Conservation (phyloP, 2,329 filamentous ascomycete genomes). For the Helicocarpus griseus region DNA sequence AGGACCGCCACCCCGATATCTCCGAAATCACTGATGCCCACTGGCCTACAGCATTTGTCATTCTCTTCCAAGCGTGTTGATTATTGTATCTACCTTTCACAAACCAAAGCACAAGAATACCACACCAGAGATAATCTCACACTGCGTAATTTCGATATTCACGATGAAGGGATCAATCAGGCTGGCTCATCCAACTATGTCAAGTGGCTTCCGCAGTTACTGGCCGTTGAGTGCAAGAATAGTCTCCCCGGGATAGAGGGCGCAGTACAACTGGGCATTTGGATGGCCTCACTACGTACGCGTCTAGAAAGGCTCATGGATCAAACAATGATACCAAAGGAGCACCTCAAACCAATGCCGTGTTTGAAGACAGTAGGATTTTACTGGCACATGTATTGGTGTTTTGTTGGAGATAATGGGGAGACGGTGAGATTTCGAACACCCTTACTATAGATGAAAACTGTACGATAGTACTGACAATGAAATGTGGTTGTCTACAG, state of each 20-base stretch:
- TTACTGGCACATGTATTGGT: constrained; percentile 1
- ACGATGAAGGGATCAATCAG: neutral
- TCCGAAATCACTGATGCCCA: constrained; percentile 1
- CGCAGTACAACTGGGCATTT: neutral
- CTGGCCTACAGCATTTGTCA: neutral
- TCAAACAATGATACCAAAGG: neutral
- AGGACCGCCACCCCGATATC: neutral
- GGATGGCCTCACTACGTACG: constrained; percentile 1
- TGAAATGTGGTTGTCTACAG: neutral
- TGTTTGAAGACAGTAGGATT: neutral
- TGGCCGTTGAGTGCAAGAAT: neutral
- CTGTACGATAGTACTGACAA: neutral
- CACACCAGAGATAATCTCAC: neutral
- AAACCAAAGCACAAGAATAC: neutral
- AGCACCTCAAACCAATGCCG: constrained; percentile 1
- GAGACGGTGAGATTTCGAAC: constrained; percentile 3
- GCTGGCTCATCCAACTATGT: constrained; percentile 1
- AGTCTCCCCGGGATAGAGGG: neutral
- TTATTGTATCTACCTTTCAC: constrained; percentile 3
- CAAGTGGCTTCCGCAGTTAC: constrained; percentile 1
- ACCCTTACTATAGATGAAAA: too few relatives aligned
- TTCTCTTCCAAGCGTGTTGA: neutral
- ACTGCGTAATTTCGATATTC: neutral
- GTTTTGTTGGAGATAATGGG: neutral
- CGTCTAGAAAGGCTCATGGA: constrained; percentile 2